These are phyloP conservation scores for Thraustochytrium striatum DNA, from an alignment of 352 stramenopile genomes.

Conservation along the genomic window DNA sequence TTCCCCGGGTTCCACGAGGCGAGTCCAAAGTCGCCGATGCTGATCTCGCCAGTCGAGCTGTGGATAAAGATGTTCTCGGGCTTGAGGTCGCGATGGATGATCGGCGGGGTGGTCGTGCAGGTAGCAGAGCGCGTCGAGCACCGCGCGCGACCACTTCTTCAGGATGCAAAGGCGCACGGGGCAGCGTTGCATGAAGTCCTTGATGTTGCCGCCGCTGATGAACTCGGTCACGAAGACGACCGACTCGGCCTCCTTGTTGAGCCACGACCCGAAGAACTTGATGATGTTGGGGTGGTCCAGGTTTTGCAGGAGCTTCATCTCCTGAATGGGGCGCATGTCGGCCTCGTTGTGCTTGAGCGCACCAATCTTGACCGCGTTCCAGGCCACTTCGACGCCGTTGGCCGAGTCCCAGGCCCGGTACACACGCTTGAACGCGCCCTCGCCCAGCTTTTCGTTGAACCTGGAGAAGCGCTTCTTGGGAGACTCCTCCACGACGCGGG, in stretches of 20 bases:
- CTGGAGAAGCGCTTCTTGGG: conserved; percentile 11
- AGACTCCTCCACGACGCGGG: conserved; percentile 4
- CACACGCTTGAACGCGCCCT: conserved; percentile 45
- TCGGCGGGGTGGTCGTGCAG: conserved; percentile 73
- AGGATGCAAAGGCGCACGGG: conserved; percentile 52
- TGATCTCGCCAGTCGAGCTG: conserved; percentile 75
- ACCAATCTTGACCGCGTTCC: conserved; percentile 96
- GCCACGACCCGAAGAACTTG: conserved; percentile 95
- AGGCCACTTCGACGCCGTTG: conserved; percentile 95
- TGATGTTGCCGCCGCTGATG: conserved; percentile 85
- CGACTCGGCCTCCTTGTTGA: conserved; percentile 92
- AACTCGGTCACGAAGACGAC: conserved; percentile 98
- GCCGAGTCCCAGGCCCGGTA: conserved; percentile 94
- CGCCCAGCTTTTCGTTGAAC: conserved; percentile 34
- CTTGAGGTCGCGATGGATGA: conserved; percentile 83
- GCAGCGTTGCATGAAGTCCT: conserved; percentile 54
- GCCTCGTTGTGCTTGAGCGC: conserved; percentile 86
- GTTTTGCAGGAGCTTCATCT: conserved; percentile 89
- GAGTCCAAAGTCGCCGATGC: conserved; percentile 76
- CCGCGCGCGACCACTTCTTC: conserved; percentile 78
- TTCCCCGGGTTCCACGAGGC: conserved; percentile 42
- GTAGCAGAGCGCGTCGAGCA: conserved; percentile 76
- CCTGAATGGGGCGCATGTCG: conserved; percentile 83
- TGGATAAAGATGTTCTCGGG: conserved; percentile 86
- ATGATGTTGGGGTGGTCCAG: conserved; percentile 97